A percentile compares a stretch with the other conserved stretches of the same genome.
Conservation (phyloP, 345 rosid species). For the Conringia planisiliqua region DNA sequence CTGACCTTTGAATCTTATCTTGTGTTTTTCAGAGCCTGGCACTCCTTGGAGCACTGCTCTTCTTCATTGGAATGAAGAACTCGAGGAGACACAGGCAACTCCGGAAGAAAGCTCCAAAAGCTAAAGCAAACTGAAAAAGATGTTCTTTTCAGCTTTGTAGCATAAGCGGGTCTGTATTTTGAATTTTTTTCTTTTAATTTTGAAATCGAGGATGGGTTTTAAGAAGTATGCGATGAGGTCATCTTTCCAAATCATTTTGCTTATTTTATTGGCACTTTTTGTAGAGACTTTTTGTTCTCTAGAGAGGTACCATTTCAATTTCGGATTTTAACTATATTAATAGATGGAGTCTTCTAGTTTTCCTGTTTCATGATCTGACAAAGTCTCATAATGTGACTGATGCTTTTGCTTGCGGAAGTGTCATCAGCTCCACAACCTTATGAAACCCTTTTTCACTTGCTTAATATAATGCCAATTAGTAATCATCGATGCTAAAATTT, state of each 20-base stretch:
- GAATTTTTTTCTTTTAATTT: neutral
- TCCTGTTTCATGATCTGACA: neutral
- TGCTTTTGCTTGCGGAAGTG: neutral
- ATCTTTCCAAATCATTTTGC: constrained; percentile 9
- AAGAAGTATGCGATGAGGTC: constrained; percentile 18
- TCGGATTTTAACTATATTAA: neutral
- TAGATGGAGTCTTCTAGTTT: neutral
- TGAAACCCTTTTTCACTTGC: neutral
- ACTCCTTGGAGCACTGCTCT: constrained; percentile 65
- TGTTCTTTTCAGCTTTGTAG: neutral
- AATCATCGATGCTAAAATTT: neutral
- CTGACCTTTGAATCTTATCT: neutral
- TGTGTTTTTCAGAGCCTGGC: constrained; percentile 54
- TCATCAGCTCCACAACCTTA: neutral
- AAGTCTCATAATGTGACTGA: neutral
- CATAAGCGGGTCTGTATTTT: constrained; percentile 10
- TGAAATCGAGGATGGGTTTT: constrained; percentile 12
- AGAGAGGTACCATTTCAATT: constrained; percentile 8
- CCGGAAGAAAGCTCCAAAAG: constrained; percentile 59
- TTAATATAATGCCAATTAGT: neutral
- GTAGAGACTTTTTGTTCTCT: neutral
- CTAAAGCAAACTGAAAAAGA: constrained; percentile 42
- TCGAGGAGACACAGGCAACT: constrained; percentile 57
- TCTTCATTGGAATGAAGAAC: constrained; percentile 79
- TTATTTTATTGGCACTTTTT: neutral